Evolutionary conservation across 1,139 yeast genomes (phyloP), one percentile per base, ranked within the genome.

Genomic region (Nakaseomyces nivariensis): DNA sequence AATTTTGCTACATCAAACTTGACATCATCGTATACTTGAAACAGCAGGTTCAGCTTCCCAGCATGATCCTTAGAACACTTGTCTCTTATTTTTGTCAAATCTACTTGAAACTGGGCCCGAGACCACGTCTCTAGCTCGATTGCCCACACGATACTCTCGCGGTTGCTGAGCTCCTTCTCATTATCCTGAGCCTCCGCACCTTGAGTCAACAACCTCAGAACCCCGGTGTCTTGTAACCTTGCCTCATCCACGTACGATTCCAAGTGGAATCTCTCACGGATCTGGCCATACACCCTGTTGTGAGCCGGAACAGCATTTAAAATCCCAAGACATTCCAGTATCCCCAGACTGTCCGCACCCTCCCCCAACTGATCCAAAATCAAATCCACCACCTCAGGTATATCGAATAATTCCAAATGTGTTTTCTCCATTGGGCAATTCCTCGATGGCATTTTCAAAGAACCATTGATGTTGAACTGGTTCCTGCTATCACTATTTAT

Each of bases 131-230:
- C 44, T 2, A 41, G 34, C 10, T 41, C 44, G 10, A 41, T 24
- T 9, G 44, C 44, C 44, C 33, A 27, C 7, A 41, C n/a, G 11
- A 41, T 27, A 13, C 27, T 41, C 44, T 41, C 44, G 34, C 27
- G 44, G 44, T 38, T 38, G 4, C 42, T 38, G 25, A 41, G 24
- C 25, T 41, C 44, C 34, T 41, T 41, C 34, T 41, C 34, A 25
- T 29, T 29, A 11, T 41, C 34, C 25, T 41, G 44, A 4, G 5
- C 22, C 9, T 17, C 22, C 3, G 22, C 22, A 17, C 34, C 34
- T 9, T 24, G 17, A 11, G 25, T 41, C 44, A 41, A 17, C 34
- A 41, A 11, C 25, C 34, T 11, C 34, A 41, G 25, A 13, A 41
- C n/a, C 8, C 44, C 34, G 11, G 44, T 41, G 11, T 29, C 34